Conservation (phyloP, 768 basidiomycete species). For the Phlebiopsis gigantea region DNA sequence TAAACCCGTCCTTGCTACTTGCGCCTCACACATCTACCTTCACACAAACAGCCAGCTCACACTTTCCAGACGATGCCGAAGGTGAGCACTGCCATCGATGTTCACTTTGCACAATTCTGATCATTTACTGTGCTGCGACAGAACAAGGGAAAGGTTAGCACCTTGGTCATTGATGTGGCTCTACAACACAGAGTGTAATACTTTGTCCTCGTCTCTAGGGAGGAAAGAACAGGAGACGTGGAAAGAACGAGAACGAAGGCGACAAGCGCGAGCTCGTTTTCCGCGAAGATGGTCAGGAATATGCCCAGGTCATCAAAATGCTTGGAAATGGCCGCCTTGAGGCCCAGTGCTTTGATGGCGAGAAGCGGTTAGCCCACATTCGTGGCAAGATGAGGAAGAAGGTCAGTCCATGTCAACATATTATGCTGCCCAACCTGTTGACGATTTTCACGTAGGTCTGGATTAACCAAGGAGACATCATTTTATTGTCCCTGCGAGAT, state of each 20-base stretch:
- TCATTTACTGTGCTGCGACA: constrained; percentile 25
- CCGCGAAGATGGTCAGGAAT: constrained; percentile 98
- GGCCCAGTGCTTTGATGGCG: constrained; percentile 96
- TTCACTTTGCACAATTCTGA: constrained; percentile 13
- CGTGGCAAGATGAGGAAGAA: constrained; percentile 99
- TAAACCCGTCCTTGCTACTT: background rate
- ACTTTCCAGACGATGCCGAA: constrained; percentile 41
- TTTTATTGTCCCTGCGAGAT: constrained; percentile 90
- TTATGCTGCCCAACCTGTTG: background rate
- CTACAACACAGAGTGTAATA: background rate
- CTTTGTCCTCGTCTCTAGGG: constrained; percentile 47
- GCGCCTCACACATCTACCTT: background rate
- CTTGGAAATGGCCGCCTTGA: constrained; percentile 95
- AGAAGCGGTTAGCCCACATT: constrained; percentile 96
- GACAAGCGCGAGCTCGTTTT: constrained; percentile 99
- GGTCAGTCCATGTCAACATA: constrained; percentile 42
- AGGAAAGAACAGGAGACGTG: constrained; percentile 98
- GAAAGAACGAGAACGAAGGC: constrained; percentile 99
- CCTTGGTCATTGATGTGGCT: background rate
- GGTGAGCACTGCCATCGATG: constrained; percentile 26
- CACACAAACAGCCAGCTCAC: background rate
- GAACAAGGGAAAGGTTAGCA: constrained; percentile 73
- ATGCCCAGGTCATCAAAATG: constrained; percentile 98
- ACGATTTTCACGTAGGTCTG: constrained; percentile 64
- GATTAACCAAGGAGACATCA: constrained; percentile 98